Evolutionary conservation across 768 basidiomycete genomes (phyloP), one percentile per base, ranked within the genome.

Genomic region (Pleurotus salmoneostramineus): DNA sequence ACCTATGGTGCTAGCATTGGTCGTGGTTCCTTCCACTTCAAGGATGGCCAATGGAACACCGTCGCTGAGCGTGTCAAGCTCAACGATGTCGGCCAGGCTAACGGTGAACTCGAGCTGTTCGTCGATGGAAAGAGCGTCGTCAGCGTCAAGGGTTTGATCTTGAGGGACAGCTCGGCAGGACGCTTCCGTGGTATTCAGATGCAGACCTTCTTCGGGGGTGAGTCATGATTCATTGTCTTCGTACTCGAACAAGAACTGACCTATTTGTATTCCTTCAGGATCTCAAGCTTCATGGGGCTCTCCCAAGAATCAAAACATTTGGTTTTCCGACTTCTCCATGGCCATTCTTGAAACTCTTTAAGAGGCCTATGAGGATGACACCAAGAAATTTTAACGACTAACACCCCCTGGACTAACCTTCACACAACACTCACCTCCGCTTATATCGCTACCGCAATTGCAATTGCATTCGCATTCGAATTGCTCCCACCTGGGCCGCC

Each of bases 141-240:
- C 67, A 80, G 75, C 56, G 78, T 84, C 40, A 64, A 61, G n/a
- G 83, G 83, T n/a, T 72, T 91, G 21, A 75, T 82, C 58, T 71
- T 90, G 33, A 73, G 83, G 49, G 74, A 81, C 59, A 73, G 72
- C 58, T 68, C 66, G 31, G 69, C 71, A 0, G 82, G 83, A 43
- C 76, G 74, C 60, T 79, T 91, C 64, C 77, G 82, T 36, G 89
- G 90, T 17, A 81, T 88, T 57, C 83, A 84, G 68, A 81, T 85
- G 77, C 85, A 90, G 72, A 87, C 88, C n/a, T 90, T 91, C 81
- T 90, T 91, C 62, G 88, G 88, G 48, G 86, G 84, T 80, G 65
- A 60, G 74, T 54, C n/a, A 15, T 31, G 7, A 17, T 71, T 43
- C 42, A 49, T 58, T 44, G 35, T 60, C 49, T 56, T 33, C 35